Evolutionary conservation across 139 green algal genomes (phyloP), one percentile per base, ranked within the genome.

Genomic region (Chlamydomonas sphaeroides): DNA sequence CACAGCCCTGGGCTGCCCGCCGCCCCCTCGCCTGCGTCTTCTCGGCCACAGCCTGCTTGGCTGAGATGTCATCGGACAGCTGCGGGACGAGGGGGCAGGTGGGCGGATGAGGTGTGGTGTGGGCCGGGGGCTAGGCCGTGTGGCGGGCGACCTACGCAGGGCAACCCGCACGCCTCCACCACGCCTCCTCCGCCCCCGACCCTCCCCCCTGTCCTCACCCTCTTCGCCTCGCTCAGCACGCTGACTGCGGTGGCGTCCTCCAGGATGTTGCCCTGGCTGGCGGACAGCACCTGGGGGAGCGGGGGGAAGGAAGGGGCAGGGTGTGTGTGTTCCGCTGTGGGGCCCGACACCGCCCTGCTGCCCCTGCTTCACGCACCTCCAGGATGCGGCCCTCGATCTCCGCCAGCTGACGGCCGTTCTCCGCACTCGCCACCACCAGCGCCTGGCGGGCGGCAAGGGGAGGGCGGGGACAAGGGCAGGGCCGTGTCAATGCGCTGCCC

Each of bases 11-110:
- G n/a, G n/a, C n/a, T n/a, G n/a, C n/a, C 45, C 45, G 26, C 6
- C 67, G 25, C 28, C 17, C 17, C 15, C 69, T 2, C 70, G 79
- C 80, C 88, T 92, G 80, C 8, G 92, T 95, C 74, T 90, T 74
- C 53, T 95, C 90, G 36, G 91, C 90, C 28, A 92, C 83, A 10
- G 85, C 81, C 82, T 96, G 92, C 87, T 96, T 95, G 53, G 89
- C 83, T 11, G 61, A 85, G 78, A 96, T 95, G 59, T 96, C 92
- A 68, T 95, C 82, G n/a, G 66, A 59, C 1, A 89, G 41, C 71
- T 83, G 53, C 32, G n/a, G 36, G 0, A 32, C 1, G 69, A 3
- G 14, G 25, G 32, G 42, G n/a, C 6, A 62, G n/a, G 30, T 14
- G n/a, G 59, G 73, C 59, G 30, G 25, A 65, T 42, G 57, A 1